These are phyloP conservation scores for Trichoderma atroviride DNA, from an alignment of 2,329 filamentous ascomycete species.

Conservation along the genomic window DNA sequence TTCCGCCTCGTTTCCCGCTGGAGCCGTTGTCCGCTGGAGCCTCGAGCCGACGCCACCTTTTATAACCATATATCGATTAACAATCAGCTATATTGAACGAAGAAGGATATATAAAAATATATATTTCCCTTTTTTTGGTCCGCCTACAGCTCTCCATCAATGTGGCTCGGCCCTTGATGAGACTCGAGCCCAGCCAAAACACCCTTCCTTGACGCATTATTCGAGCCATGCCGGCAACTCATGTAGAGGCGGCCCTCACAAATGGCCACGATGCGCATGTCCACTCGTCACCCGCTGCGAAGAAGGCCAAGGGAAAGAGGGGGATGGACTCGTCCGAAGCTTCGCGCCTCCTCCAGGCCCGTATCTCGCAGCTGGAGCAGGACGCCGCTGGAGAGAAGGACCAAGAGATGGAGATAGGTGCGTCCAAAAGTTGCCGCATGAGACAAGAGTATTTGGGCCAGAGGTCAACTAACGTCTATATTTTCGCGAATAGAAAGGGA, in stretches of 20 bases:
- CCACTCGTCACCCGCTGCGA: slow-evolving; percentile 48
- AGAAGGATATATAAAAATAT: not conserved
- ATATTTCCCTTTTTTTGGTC: not conserved
- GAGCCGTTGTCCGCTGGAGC: slow-evolving; percentile 12
- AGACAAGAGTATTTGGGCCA: not conserved
- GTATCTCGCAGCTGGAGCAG: slow-evolving; percentile 93
- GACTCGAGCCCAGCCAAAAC: slow-evolving; percentile 15
- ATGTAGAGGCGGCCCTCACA: slow-evolving; percentile 46
- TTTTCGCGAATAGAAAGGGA: slow-evolving; percentile 68
- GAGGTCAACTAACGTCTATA: slow-evolving; percentile 9
- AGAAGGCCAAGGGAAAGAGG: slow-evolving; percentile 87
- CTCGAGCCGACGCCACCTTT: not conserved
- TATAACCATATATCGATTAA: slow-evolving; percentile 2
- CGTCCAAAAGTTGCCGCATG: slow-evolving; percentile 36
- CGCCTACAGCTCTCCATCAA: slow-evolving; percentile 11
- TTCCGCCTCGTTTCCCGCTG: slow-evolving; percentile 16
- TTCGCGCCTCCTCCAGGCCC: slow-evolving; percentile 85
- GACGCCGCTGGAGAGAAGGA: slow-evolving; percentile 93
- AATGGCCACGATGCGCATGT: slow-evolving; percentile 48
- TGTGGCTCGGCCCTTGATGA: slow-evolving; percentile 27
- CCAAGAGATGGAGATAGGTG: slow-evolving; percentile 94
- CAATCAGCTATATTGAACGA: not conserved
- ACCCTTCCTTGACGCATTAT: slow-evolving; percentile 27
- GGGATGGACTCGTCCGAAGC: slow-evolving; percentile 82
- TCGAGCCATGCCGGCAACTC: slow-evolving; percentile 45